These are phyloP conservation scores for Agaricus blazei DNA, from an alignment of 768 basidiomycete species.

Conservation along the genomic window DNA sequence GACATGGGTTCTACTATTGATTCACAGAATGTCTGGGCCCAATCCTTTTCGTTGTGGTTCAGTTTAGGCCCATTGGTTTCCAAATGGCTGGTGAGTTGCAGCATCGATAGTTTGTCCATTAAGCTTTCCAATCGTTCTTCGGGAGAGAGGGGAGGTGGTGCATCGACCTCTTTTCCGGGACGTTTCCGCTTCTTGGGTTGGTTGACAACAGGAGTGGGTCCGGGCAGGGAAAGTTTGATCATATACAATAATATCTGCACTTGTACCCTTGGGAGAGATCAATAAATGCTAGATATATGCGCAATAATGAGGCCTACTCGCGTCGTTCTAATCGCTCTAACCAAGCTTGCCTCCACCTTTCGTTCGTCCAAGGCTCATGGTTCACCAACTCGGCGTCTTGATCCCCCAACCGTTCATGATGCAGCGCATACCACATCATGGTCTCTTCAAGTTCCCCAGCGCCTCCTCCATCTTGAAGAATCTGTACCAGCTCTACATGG, in stretches of 20 bases:
- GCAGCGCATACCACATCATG: constrained; percentile 73
- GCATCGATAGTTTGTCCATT: constrained; percentile 77
- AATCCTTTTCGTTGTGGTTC: constrained; percentile 45
- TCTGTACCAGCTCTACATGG: constrained; percentile 53
- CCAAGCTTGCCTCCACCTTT: constrained; percentile 51
- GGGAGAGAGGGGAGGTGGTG: constrained; percentile 17
- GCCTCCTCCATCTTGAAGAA: constrained; percentile 55
- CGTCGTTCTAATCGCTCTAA: constrained; percentile 64
- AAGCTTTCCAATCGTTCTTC: constrained; percentile 63
- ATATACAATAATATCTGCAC: constrained; percentile 72
- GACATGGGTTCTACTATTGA: constrained; percentile 51
- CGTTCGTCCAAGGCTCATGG: constrained; percentile 40
- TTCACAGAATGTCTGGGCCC: constrained; percentile 71
- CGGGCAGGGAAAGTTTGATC: constrained; percentile 59
- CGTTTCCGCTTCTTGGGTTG: constrained; percentile 27
- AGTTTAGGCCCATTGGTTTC: constrained; percentile 13
- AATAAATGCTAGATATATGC: background rate
- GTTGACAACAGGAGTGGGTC: constrained; percentile 23
- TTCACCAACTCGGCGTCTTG: constrained; percentile 10
- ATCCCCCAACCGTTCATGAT: constrained; percentile 48
- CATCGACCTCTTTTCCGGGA: constrained; percentile 15
- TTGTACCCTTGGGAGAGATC: constrained; percentile 44
- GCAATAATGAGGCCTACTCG: constrained; percentile 37
- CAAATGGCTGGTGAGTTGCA: constrained; percentile 57
- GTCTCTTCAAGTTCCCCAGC: constrained; percentile 62